A percentile compares a stretch with the other conserved stretches of the same genome.
These are phyloP conservation scores for Fraxinus ornus DNA, from an alignment of 305 asterid genomes.

Conservation along the genomic window DNA sequence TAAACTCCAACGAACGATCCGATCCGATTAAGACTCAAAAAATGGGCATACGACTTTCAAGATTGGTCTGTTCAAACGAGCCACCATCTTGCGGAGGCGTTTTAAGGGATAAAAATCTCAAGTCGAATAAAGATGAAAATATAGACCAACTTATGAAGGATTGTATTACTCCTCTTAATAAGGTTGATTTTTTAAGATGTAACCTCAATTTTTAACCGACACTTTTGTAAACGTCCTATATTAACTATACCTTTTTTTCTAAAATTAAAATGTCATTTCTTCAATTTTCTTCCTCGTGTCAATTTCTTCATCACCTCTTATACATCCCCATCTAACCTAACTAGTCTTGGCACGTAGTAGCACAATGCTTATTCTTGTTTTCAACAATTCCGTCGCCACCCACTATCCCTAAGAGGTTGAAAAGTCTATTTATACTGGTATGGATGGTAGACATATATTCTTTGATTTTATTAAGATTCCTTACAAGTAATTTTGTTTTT, in stretches of 20 bases:
- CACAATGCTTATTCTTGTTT: background rate
- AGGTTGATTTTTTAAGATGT: too few relatives aligned
- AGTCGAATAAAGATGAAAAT: too few relatives aligned
- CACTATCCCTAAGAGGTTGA: background rate
- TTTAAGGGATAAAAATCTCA: too few relatives aligned
- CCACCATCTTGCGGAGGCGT: too few relatives aligned
- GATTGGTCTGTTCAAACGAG: too few relatives aligned
- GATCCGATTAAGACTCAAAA: too few relatives aligned
- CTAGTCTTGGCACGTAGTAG: background rate
- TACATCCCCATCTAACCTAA: background rate
- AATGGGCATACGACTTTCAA: too few relatives aligned
- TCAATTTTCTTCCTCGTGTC: background rate
- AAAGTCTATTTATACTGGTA: background rate
- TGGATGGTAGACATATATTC: background rate
- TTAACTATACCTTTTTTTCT: background rate
- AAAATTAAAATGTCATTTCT: background rate
- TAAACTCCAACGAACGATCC: too few relatives aligned
- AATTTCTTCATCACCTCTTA: background rate
- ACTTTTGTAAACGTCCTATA: background rate
- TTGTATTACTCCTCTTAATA: too few relatives aligned
- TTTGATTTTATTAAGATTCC: background rate
- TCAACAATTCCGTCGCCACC: background rate
- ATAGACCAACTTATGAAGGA: too few relatives aligned
- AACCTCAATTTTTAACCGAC: too few relatives aligned
- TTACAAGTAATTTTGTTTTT: background rate